Base-by-base conservation (phyloP, 1,284 basidiomycete species). In the Apiotrichum akiyoshidainum region DNA sequence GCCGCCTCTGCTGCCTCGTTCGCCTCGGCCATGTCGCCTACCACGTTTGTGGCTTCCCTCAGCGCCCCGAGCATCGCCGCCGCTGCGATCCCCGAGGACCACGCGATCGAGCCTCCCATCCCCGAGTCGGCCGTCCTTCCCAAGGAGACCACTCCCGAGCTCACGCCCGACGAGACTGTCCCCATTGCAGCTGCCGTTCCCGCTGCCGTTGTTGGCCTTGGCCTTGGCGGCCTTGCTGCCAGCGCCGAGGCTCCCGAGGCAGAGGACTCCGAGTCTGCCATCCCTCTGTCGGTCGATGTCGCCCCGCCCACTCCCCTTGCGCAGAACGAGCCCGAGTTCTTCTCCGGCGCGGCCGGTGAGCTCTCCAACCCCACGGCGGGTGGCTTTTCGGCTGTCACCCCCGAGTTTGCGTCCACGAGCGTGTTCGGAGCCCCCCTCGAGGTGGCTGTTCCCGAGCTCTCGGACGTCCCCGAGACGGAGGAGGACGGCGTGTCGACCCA, bases 311-410 rank as follows among this genome's bases (percentile, higher is more conserved):
- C 51, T 14, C 51, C 51, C 10, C 42, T 44, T 7, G 10, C 42
- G n/a, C 31, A 14, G 0, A 35, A 17, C 41, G 11, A 14, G 17
- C 10, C 51, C 12, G 13, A 26, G 22, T 40, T 33, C 39, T 33
- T 51, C 17, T 33, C 39, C 21, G 9, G 13, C 12, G 34, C 35
- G 37, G 11, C 22, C 16, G 8, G n/a, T 41, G 14, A 17, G 19
- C 42, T 21, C 19, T 19, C 42, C n/a, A 16, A 41, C 16, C 42
- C 42, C 40, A 44, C 21, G 35, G 17, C 34, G 1, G 48, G 19
- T 8, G 46, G 33, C 46, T 44, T 34, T n/a, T 52, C 51, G 12
- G 51, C 51, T 8, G 51, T 52, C 6, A 52, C 51, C 13, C 51
- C 51, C 22, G 51, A 52, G 41, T 52, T 52, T 35, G 31, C 51